These are phyloP conservation scores for Yamadazyma dendronema DNA, from an alignment of 1,139 yeast species.

Conservation along the genomic window DNA sequence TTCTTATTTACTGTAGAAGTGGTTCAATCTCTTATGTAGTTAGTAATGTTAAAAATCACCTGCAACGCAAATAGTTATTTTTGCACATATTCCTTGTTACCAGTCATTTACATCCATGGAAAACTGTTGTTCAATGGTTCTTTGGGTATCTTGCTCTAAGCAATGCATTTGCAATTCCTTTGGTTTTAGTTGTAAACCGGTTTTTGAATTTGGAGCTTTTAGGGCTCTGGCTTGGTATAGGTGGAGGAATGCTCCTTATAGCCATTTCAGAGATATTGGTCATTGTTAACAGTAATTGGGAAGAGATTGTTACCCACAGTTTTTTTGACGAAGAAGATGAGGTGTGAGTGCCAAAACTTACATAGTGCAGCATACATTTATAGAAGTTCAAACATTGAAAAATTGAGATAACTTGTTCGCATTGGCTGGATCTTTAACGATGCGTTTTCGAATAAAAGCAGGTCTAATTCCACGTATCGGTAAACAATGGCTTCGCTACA, in stretches of 20 bases:
- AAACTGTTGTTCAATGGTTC: no score
- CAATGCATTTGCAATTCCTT: conserved; percentile 59
- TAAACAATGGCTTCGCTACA: not conserved
- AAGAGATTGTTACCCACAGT: conserved; percentile 24
- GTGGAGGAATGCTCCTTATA: conserved; percentile 70
- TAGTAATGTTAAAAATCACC: no score
- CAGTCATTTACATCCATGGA: no score
- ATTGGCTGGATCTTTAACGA: not conserved
- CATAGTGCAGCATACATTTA: no score
- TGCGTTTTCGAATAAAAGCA: not conserved
- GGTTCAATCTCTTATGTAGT: no score
- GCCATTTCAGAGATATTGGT: conserved; percentile 55
- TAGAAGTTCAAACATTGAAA: no score
- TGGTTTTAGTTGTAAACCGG: conserved; percentile 66
- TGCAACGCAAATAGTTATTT: no score
- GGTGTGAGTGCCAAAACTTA: no score
- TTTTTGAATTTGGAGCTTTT: conserved; percentile 47
- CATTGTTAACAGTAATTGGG: conserved; percentile 43
- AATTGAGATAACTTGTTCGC: not conserved
- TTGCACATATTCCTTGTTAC: no score
- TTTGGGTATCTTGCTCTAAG: no score
- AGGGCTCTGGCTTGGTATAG: conserved; percentile 91
- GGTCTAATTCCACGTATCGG: not conserved
- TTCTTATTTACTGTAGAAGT: no score
- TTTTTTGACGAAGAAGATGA: conserved; percentile 22